Base-by-base conservation (phyloP, 2,329 filamentous ascomycete species). In the Penicillium vulpinum region DNA sequence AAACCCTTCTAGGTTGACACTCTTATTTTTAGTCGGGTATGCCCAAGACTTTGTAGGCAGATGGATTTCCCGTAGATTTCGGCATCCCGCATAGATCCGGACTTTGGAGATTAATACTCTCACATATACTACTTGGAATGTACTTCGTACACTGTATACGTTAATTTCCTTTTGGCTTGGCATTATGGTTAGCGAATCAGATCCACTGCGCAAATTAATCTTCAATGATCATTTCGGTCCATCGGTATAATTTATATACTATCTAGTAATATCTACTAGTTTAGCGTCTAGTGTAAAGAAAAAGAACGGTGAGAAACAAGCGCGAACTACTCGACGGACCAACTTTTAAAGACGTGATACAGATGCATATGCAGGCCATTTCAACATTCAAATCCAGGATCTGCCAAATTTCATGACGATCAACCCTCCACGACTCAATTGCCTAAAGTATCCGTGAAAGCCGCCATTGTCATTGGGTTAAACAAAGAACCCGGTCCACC, bases 361-460 rank as follows among this genome's bases (percentile, higher is more conserved):
- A 18, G 24, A 55, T 56, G 44, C 41, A 57, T 44, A 53, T 56
- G 49, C 48, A 56, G 48, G 18, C 52, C 22, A 48, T 52, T 45
- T 51, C 28, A 15, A 54, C 26, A 54, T 56, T 36, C 48, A 51
- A 53, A 59, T 18, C 39, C 58, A 50, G 59, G 55, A 63, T 63
- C 62, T 57, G 40, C 57, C 52, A 57, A 56, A 54, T 58, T 54
- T 59, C 48, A 57, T 31, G 57, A 46, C 51, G 59, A 65, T 65
- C 62, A 21, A 43, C 61, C 57, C 36, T n/a, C 61, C 59, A 62
- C 53, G 59, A 53, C 35, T 44, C 29, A 52, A 41, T 44, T 55
- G 36, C 44, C 39, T 54, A 44, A 61, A 54, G 45, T 59, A 59
- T 21, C 54, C 57, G 51, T 57, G 52, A 49, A 51, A 51, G 51